Conservation (phyloP, 768 basidiomycete species). For the Kondoa subrosea region DNA sequence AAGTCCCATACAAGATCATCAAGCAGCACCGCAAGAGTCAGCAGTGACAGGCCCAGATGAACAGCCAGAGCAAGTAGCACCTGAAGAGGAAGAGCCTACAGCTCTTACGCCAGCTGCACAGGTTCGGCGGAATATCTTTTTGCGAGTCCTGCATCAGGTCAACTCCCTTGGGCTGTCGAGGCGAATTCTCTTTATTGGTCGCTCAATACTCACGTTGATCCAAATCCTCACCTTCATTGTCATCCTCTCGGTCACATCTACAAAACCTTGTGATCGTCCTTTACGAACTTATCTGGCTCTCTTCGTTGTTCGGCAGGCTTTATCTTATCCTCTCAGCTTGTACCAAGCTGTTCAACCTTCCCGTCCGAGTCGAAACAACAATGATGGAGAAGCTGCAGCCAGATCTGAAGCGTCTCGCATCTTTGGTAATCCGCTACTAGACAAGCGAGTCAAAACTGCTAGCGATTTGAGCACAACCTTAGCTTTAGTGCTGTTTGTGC, state of each 20-base stretch:
- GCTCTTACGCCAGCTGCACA: background rate
- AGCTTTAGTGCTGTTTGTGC: conserved; percentile 15
- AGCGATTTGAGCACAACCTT: conserved; percentile 12
- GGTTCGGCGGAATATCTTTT: background rate
- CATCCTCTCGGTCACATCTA: conserved; percentile 13
- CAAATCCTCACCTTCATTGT: conserved; percentile 18
- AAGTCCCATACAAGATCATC: background rate
- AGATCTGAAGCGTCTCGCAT: conserved; percentile 10
- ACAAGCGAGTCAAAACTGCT: conserved; percentile 9
- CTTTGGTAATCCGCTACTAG: conserved; percentile 12
- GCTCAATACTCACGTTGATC: background rate
- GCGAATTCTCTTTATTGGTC: background rate
- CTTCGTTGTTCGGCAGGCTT: conserved; percentile 15
- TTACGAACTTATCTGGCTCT: conserved; percentile 22
- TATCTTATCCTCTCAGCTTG: conserved; percentile 18
- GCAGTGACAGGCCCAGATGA: too few relatives aligned
- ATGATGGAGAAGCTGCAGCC: conserved; percentile 2
- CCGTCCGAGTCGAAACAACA: conserved; percentile 9
- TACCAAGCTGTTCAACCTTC: conserved; percentile 17
- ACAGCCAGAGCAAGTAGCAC: background rate
- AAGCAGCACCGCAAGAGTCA: too few relatives aligned
- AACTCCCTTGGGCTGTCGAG: background rate
- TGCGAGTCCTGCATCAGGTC: background rate
- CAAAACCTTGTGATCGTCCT: conserved; percentile 20
- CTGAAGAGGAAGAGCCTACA: too few relatives aligned